Percentiles rank a stretch among this genome's conserved stretches.
These are phyloP conservation scores for Lachancea sp. DNA, from an alignment of 805 yeast genomes.

Conservation along the genomic window DNA sequence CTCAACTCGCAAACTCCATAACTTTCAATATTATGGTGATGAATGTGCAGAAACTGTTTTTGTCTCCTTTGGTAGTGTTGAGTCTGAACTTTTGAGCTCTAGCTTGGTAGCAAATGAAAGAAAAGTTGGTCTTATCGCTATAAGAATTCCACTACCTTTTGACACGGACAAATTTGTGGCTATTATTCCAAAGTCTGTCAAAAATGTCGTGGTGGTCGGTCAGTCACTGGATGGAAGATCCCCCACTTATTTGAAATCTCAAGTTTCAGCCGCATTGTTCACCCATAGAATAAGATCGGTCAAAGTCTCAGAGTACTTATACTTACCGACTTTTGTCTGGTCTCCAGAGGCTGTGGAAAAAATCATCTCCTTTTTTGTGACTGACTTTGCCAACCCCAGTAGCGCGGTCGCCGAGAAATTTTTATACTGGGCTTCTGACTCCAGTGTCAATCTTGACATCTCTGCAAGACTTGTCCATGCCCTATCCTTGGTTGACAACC, in stretches of 20 bases:
- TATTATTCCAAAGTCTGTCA: constrained; percentile 51
- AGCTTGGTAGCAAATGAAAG: constrained; percentile 35
- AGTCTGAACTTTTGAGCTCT: constrained; percentile 47
- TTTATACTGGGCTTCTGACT: constrained; percentile 66
- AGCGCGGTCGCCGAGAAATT: constrained; percentile 22
- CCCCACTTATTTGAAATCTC: constrained; percentile 52
- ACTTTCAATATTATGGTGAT: constrained; percentile 54
- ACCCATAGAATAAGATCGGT: constrained; percentile 32
- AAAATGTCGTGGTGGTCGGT: constrained; percentile 60
- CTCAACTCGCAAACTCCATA: constrained; percentile 22
- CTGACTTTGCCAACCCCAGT: constrained; percentile 3
- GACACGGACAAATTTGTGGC: constrained; percentile 52
- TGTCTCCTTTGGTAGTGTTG: constrained; percentile 72
- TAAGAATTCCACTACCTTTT: constrained; percentile 79
- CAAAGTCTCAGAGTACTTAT: constrained; percentile 47
- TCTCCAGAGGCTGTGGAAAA: constrained; percentile 47
- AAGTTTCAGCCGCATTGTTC: constrained; percentile 67
- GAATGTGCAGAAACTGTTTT: constrained; percentile 62
- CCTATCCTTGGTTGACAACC: constrained; percentile 54
- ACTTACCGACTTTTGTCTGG: constrained; percentile 49
- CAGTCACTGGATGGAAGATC: constrained; percentile 39
- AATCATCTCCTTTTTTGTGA: constrained; percentile 40
- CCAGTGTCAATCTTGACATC: constrained; percentile 46
- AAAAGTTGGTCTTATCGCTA: constrained; percentile 59
- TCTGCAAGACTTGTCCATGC: constrained; percentile 64